Base-by-base conservation (phyloP, 2,329 filamentous ascomycete genomes). In the Exophiala dermatitidis region DNA sequence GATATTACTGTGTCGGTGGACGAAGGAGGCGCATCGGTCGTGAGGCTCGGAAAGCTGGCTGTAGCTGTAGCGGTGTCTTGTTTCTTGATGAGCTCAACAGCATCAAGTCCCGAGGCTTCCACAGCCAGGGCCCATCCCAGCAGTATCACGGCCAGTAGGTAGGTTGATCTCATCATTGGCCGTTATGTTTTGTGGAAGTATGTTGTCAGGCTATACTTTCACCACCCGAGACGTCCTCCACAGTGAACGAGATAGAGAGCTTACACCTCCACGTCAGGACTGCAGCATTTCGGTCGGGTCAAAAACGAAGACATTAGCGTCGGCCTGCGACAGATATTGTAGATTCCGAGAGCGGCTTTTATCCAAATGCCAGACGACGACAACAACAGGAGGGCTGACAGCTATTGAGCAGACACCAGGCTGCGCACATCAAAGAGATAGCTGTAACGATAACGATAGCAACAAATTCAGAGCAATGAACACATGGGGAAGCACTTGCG, bases 261-360 rank as follows among this genome's bases (percentile, higher is more conserved):
- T 54, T 53, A 51, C 46, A 49, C 52, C 37, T 45, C 51, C 50
- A 50, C 57, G 48, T 57, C 48, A 53, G 45, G 5, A 10, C 19
- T 34, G 37, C 19, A 46, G 40, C 26, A 50, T 38, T 52, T 46
- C 32, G 40, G 31, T 10, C 28, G 45, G 19, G 19, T 19, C 19
- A 19, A 19, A 19, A 19, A 19, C 19, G 19, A 19, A 19, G 19
- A 19, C 19, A 19, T 19, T 19, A 19, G 19, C 19, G 19, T 19
- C 19, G 19, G 19, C 19, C 19, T 19, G 19, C 19, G 19, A 19
- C 19, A 19, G 19, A 19, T 19, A 19, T 19, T 19, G 19, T 19
- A 19, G 19, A 19, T 19, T 19, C 19, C 19, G 19, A 19, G 19
- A 19, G 19, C 19, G 19, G 19, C 19, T 19, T 19, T 19, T 19